These are phyloP conservation scores for Colletotrichum salicis DNA, from an alignment of 2,329 filamentous ascomycete genomes.

Conservation along the genomic window DNA sequence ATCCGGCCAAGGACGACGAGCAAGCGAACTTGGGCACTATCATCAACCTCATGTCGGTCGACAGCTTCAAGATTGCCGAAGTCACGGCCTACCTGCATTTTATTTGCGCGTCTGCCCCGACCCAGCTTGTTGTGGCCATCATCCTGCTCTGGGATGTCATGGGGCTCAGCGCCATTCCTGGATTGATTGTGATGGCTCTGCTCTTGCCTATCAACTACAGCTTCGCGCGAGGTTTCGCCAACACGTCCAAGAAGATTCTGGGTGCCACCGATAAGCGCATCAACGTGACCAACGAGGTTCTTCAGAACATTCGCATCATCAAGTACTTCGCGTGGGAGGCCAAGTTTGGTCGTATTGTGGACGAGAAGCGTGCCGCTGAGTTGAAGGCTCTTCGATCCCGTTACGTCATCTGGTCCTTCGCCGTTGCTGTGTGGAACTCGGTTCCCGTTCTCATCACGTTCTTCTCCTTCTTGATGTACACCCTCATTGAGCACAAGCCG, in stretches of 20 bases:
- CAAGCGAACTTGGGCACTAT: conserved; percentile 97
- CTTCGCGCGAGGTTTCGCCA: conserved; percentile 86
- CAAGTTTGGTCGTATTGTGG: conserved; percentile 85
- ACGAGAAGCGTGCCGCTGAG: conserved; percentile 86
- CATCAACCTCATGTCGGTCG: conserved; percentile 99
- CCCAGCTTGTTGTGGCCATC: conserved; percentile 85
- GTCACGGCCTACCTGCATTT: conserved; percentile 96
- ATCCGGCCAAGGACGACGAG: conserved; percentile 63
- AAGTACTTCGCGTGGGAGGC: conserved; percentile 99
- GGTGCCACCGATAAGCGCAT: conserved; percentile 95
- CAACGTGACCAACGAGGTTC: conserved; percentile 93
- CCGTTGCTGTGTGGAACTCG: conserved; percentile 96
- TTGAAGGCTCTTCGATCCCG: conserved; percentile 81
- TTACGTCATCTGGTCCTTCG: conserved; percentile 91
- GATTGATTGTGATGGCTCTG: conserved; percentile 88
- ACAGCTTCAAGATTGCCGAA: conserved; percentile 98
- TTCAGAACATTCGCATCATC: conserved; percentile 98
- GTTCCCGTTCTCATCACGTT: conserved; percentile 96
- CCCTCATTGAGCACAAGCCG: conserved; percentile 86
- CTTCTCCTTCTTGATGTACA: conserved; percentile 94
- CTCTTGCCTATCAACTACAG: conserved; percentile 91
- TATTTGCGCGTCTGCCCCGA: conserved; percentile 89
- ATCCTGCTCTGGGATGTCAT: conserved; percentile 88
- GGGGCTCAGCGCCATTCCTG: conserved; percentile 92
- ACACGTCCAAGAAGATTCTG: conserved; percentile 90